A percentile compares a stretch with the other conserved stretches of the same genome.
These are phyloP conservation scores for Hippophae gyantsensis DNA, from an alignment of 306 rosid species.

Conservation along the genomic window DNA sequence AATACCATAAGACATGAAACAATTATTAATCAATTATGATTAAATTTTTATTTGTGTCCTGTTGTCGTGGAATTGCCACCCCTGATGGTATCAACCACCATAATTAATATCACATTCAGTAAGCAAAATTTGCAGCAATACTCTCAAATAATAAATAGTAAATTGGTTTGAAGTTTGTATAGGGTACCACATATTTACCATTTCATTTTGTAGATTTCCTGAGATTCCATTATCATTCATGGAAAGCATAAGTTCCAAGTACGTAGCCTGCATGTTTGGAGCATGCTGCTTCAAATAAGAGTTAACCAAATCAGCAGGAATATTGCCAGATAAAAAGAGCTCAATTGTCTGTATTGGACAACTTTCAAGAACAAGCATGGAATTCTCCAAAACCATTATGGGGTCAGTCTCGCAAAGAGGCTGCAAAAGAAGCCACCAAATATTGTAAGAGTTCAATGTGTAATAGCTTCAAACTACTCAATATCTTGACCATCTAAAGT, in stretches of 20 bases:
- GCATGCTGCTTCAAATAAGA: conserved; percentile 96
- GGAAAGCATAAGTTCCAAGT: conserved; percentile 95
- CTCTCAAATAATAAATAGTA: not conserved
- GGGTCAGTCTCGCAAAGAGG: conserved; percentile 87
- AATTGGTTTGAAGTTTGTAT: not conserved
- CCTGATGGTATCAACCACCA: no score
- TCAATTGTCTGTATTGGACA: conserved; percentile 93
- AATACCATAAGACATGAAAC: no score
- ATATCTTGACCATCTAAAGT: no score
- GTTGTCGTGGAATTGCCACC: no score
- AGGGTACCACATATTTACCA: conserved; percentile 47
- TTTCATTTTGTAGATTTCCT: conserved; percentile 91
- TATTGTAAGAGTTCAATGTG: not conserved
- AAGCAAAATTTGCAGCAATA: not conserved
- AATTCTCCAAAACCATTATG: conserved; percentile 85
- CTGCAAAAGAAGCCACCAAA: conserved; percentile 47
- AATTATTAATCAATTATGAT: no score
- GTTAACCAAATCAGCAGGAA: conserved; percentile 94
- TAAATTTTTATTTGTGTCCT: no score
- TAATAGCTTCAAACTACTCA: no score
- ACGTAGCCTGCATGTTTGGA: conserved; percentile 87
- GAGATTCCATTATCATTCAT: conserved; percentile 91
- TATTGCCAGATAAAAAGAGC: conserved; percentile 89
- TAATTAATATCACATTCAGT: no score
- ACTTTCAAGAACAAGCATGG: conserved; percentile 93